Evolutionary conservation across 345 rosid genomes (phyloP).

Genomic region (Populus simonii): DNA sequence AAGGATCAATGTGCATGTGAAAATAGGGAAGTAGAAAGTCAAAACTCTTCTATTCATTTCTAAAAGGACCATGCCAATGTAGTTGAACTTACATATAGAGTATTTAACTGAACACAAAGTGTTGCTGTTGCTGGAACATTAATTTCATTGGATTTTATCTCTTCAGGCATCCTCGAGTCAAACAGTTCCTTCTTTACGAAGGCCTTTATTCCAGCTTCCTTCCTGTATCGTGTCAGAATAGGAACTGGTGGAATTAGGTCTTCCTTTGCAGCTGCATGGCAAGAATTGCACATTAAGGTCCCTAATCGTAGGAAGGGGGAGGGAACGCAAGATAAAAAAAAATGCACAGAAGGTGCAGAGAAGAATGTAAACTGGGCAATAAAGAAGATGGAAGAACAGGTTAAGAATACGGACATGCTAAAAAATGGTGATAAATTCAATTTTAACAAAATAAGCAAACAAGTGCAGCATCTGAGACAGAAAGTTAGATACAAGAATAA

Average conservation of each 20-base stretch:
- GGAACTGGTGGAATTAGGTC: constrained; percentile 95
- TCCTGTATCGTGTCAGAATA: constrained; percentile 80
- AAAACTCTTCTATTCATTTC: not conserved
- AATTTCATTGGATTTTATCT: constrained; percentile 63
- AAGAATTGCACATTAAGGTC: constrained; percentile 4
- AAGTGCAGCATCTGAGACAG: too few species aligned
- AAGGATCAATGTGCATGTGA: not conserved
- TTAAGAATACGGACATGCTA: too few species aligned
- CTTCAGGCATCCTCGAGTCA: constrained; percentile 69
- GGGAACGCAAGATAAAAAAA: not conserved
- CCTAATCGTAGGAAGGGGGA: not conserved
- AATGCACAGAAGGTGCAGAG: not conserved
- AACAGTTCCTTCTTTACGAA: constrained; percentile 94
- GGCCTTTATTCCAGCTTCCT: constrained; percentile 86
- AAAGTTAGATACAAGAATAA: not conserved
- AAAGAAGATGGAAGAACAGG: too few species aligned
- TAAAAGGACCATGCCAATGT: not conserved
- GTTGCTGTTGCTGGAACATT: constrained; percentile 57
- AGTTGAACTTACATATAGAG: constrained; percentile 67
- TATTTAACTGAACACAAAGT: constrained; percentile 90
- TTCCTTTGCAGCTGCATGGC: constrained; percentile 71
- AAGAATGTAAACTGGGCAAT: not conserved
- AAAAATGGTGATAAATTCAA: not conserved
- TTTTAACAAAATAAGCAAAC: not conserved
- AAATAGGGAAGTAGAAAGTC: constrained; percentile 3